Evolutionary conservation across 2,329 filamentous ascomycete genomes (phyloP), one percentile per base, ranked within the genome.

Genomic region (Tympanopsis confertula): DNA sequence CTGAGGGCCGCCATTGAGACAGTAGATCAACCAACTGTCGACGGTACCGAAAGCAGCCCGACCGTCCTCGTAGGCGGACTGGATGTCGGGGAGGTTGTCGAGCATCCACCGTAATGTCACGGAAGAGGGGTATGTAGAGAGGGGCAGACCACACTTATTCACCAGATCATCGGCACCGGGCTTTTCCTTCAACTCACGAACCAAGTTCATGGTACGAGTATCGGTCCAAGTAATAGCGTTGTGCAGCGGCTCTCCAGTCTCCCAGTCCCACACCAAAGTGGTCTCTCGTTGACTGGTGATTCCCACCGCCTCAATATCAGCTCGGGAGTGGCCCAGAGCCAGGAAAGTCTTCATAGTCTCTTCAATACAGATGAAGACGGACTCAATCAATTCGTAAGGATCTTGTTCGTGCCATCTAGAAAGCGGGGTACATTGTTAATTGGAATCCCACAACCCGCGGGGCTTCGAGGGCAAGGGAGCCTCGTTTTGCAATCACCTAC

Each of bases 221-320:
- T 91, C 85, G 28, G 85, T 82, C 84, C 85, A 89, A 39, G 84
- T 84, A 44, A 91, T 86, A 43, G 83, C 83, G 53, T 87, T 86
- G 64, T 87, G 71, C 28, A 91, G 63, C 5, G 84, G 74, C 54
- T 87, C 73, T 36, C 85, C 85, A 0, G 82, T 87, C 46, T 76
- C 72, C 53, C 68, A 74, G 55, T 89, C 82, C 84, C 84, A 89
- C 38, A 85, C 76, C 1, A 89, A 66, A 3, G 81, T 84, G 5
- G 85, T 89, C 59, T 91, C 85, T 53, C 85, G 72, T 63, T 91
- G 85, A 57, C 86, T 88, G 46, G 85, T 87, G 54, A 91, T 82
- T 37, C 85, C 85, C 44, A 89, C 69, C 5, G 82, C 74, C 54
- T 73, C 78, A 54, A 91, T 85, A 50, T 84, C 76, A 38, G 69